Percentiles rank a stretch among this genome's conserved stretches.
These are phyloP conservation scores for Calonectria hawksworthii DNA, from an alignment of 2,329 filamentous ascomycete genomes.

Conservation along the genomic window DNA sequence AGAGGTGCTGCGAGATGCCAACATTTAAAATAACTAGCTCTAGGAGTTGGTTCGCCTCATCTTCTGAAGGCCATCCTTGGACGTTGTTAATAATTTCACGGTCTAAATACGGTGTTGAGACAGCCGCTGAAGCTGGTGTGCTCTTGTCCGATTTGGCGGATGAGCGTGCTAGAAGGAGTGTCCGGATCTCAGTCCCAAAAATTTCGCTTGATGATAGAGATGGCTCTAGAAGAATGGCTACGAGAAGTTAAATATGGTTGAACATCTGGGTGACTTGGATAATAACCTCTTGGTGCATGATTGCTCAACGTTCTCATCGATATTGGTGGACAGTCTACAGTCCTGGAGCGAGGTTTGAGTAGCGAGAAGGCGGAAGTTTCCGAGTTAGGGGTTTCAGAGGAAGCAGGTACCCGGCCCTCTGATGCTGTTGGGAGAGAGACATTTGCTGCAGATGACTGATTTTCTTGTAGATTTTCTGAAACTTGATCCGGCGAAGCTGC, in stretches of 20 bases:
- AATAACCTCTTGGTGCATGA: conserved; percentile 12
- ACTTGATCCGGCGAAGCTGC: neutral
- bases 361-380: conserved; percentile 27
- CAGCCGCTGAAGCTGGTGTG: conserved; percentile 10
- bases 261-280: neutral
- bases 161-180: conserved; percentile 21
- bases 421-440: neutral
- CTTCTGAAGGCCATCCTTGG: conserved; percentile 31
- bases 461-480: neutral
- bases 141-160: conserved; percentile 19
- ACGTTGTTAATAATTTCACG: conserved; percentile 25
- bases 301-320: neutral
- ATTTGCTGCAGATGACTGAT: neutral
- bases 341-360: conserved; percentile 12
- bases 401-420: neutral
- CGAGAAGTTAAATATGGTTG: neutral
- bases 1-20: conserved; percentile 35
- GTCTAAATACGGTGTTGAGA: conserved; percentile 16
- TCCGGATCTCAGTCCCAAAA: conserved; percentile 30
- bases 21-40: conserved; percentile 32
- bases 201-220: conserved; percentile 33
- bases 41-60: conserved; percentile 30
- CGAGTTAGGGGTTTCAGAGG: conserved; percentile 20
- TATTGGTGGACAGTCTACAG: neutral
- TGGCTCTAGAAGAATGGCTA: conserved; percentile 20